Percentiles rank a stretch among this genome's conserved stretches.
phyloP scores from a whole-genome alignment of 495 filamentous ascomycete species.

The Friedmanniomyces endolithicus region DNA sequence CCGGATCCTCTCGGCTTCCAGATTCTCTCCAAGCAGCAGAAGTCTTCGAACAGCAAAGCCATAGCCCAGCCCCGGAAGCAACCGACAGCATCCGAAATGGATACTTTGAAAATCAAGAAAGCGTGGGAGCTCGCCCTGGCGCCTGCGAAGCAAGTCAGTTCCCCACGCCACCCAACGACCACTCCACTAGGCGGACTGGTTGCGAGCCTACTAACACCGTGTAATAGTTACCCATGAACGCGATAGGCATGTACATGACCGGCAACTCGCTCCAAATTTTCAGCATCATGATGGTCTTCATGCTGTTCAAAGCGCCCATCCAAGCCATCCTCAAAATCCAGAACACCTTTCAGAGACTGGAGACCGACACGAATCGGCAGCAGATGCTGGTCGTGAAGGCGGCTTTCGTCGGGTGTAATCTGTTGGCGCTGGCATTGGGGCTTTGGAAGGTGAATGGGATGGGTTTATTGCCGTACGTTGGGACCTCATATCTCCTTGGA shows the following conservation, averaged over 20 bases:
- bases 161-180: not conserved
- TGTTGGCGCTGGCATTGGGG: constrained; percentile 68
- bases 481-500: not conserved
- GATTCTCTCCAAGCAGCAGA: constrained; percentile 33
- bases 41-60: constrained; percentile 23
- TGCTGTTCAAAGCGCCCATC: constrained; percentile 95
- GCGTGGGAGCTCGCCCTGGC: constrained; percentile 96
- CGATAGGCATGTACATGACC: constrained; percentile 99
- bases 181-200: not conserved
- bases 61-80: constrained; percentile 31
- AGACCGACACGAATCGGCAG: constrained; percentile 62
- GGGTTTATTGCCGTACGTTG: constrained; percentile 79
- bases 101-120: constrained; percentile 92
- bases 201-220: not conserved
- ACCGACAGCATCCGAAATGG: constrained; percentile 68
- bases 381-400: constrained; percentile 69
- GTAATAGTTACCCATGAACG: constrained; percentile 58
- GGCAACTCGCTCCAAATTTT: constrained; percentile 98
- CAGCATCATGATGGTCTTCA: constrained; percentile 98
- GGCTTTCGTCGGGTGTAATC: constrained; percentile 76
- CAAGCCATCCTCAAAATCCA: constrained; percentile 69
- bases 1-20: constrained; percentile 83
- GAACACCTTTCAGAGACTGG: constrained; percentile 72
- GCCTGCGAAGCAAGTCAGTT: constrained; percentile 67
- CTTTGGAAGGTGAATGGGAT: constrained; percentile 96